A percentile compares a stretch with the other conserved stretches of the same genome.
phyloP scores from a whole-genome alignment of 2,329 filamentous ascomycete genomes.

The Colletotrichum sp. region DNA sequence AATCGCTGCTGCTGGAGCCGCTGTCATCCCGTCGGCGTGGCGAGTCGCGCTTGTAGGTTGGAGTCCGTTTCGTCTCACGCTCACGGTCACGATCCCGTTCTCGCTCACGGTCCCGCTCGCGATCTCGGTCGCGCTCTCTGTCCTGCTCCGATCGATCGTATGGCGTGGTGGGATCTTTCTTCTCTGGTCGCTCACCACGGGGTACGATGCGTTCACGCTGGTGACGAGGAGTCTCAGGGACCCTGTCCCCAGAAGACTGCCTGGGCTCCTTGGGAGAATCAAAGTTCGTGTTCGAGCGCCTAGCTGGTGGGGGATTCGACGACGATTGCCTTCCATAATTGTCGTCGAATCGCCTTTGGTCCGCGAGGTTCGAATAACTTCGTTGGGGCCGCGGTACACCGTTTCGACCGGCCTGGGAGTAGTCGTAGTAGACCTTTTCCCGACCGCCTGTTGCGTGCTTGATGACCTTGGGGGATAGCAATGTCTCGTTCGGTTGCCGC shows the following conservation, averaged over 20 bases:
- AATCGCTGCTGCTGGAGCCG: conserved; percentile 45
- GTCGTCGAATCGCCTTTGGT: conserved; percentile 27
- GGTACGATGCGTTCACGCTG: conserved; percentile 14
- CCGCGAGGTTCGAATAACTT: conserved; percentile 31
- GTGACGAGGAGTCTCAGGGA: conserved; percentile 28
- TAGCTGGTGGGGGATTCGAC: conserved; percentile 26
- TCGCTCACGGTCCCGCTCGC: background rate
- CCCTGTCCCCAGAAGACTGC: conserved; percentile 36
- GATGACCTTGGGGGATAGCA: conserved; percentile 47
- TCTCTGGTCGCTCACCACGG: conserved; percentile 23
- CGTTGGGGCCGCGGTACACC: conserved; percentile 33
- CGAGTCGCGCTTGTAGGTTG: conserved; percentile 30
- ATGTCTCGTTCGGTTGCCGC: conserved; percentile 34
- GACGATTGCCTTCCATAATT: conserved; percentile 30
- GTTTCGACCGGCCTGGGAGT: conserved; percentile 21
- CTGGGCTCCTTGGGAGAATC: conserved; percentile 31
- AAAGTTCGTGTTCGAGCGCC: conserved; percentile 29
- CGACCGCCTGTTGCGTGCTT: conserved; percentile 45
- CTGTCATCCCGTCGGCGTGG: conserved; percentile 35
- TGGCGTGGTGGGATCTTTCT: conserved; percentile 34
- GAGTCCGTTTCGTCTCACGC: conserved; percentile 25
- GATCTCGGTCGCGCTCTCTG: background rate
- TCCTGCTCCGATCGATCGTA: conserved; percentile 29
- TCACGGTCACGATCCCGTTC: background rate
- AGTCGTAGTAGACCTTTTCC: conserved; percentile 46